Percentiles rank a stretch among this genome's conserved stretches.
These are phyloP conservation scores for Colletotrichum tropicicola DNA, from an alignment of 2,329 filamentous ascomycete genomes.

Conservation along the genomic window DNA sequence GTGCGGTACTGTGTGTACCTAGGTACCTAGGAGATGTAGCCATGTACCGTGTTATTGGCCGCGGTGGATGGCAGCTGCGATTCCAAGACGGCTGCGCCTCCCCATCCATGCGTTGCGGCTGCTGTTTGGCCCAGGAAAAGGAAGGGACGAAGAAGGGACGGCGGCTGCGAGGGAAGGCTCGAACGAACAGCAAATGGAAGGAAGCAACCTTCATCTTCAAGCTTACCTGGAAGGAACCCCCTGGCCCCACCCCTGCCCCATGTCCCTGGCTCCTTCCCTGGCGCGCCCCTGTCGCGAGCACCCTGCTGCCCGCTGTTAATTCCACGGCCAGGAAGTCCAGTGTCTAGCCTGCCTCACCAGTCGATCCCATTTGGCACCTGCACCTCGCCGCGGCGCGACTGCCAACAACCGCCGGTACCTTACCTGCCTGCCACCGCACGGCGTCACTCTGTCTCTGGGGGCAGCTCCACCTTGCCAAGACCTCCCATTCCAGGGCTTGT, in stretches of 20 bases:
- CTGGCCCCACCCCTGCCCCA: background rate
- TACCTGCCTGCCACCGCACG: background rate
- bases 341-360: slow-evolving; percentile 17
- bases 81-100: slow-evolving; percentile 17
- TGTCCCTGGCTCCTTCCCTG: slow-evolving; percentile 1
- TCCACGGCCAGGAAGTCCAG: background rate
- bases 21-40: background rate
- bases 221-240: slow-evolving; percentile 3
- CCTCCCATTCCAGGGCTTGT: slow-evolving; percentile 26
- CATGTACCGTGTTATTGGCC: background rate
- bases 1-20: too few species aligned
- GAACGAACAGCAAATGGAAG: background rate
- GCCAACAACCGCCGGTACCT: too few species aligned
- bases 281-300: background rate
- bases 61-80: too few species aligned
- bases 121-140: background rate
- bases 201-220: background rate
- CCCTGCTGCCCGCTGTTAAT: slow-evolving; percentile 7
- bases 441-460: too few species aligned
- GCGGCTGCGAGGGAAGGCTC: background rate
- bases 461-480: slow-evolving; percentile 1
- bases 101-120: background rate
- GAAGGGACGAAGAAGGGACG: background rate
- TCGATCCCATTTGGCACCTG: slow-evolving; percentile 18
- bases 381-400: background rate